A percentile compares a stretch with the other conserved stretches of the same genome.
Conservation (phyloP, 2,329 filamentous ascomycete species). For the Venturia asperata region DNA sequence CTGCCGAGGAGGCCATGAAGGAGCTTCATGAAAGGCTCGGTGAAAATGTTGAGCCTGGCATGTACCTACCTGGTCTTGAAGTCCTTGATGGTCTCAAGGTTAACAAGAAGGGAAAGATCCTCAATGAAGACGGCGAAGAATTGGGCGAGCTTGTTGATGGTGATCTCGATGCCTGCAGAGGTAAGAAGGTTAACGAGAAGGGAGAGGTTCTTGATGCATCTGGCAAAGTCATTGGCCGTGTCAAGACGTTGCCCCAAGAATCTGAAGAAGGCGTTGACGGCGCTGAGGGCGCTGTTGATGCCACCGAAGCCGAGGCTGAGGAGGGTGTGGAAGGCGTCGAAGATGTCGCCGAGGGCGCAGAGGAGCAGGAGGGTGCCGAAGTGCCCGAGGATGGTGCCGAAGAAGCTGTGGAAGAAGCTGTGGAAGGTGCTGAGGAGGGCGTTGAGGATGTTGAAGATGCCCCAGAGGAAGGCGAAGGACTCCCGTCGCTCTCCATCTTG, state of each 20-base stretch:
- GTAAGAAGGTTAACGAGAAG: conserved; percentile 58
- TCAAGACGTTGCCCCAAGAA: conserved; percentile 45
- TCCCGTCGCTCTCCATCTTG: conserved; percentile 43
- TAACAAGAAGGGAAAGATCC: conserved; percentile 51
- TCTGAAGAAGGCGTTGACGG: conserved; percentile 30
- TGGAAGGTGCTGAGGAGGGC: conserved; percentile 25
- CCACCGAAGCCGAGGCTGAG: conserved; percentile 30
- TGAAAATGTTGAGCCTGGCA: conserved; percentile 23
- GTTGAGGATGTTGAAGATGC: conserved; percentile 28
- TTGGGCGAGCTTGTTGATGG: conserved; percentile 51
- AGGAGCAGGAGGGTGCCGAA: conserved; percentile 29
- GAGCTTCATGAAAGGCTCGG: conserved; percentile 40
- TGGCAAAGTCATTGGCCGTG: conserved; percentile 56
- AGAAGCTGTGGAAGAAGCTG: conserved; percentile 33
- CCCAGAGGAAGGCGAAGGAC: conserved; percentile 29
- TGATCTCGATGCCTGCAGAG: conserved; percentile 54
- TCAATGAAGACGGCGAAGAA: conserved; percentile 47
- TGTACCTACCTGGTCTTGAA: conserved; percentile 39
- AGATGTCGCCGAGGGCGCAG: conserved; percentile 25
- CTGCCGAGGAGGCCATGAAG: conserved; percentile 45
- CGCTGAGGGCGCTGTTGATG: conserved; percentile 29
- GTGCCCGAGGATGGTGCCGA: conserved; percentile 30
- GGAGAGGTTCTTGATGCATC: conserved; percentile 59
- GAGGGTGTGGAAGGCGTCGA: conserved; percentile 26
- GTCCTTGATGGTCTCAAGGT: conserved; percentile 48